These are phyloP conservation scores for Candida piceae DNA, from an alignment of 805 yeast species.

Conservation along the genomic window DNA sequence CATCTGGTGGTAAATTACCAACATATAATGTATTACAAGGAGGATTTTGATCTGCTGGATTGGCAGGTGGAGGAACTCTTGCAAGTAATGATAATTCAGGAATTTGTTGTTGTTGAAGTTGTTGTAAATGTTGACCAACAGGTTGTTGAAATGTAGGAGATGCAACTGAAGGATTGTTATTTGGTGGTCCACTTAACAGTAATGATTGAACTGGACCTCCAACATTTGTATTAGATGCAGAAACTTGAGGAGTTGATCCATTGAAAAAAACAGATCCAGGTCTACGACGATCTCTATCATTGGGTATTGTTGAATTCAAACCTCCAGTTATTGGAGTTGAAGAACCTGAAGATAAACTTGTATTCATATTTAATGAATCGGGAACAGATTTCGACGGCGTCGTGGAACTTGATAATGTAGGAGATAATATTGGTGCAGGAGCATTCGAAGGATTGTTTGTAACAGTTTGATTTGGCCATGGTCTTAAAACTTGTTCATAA, in stretches of 20 bases:
- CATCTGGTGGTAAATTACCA: conserved; percentile 96
- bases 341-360: conserved; percentile 12
- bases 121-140: conserved; percentile 17
- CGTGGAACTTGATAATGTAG: conserved; percentile 2
- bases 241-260: conserved; percentile 9
- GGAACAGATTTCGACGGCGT: conserved; percentile 19
- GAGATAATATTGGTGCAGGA: background rate
- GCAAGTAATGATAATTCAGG: conserved; percentile 71
- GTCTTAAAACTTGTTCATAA: conserved; percentile 4
- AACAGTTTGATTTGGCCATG: conserved; percentile 2
- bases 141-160: conserved; percentile 23
- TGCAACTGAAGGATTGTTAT: conserved; percentile 16
- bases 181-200: conserved; percentile 13
- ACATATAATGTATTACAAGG: conserved; percentile 97
- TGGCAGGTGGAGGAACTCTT: conserved; percentile 85
- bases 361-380: conserved; percentile 17
- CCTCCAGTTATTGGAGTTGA: conserved; percentile 20
- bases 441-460: conserved; percentile 9
- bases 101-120: conserved; percentile 22
- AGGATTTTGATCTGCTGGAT: conserved; percentile 98
- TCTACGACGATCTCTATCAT: conserved; percentile 46
- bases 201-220: conserved; percentile 13
- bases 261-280: conserved; percentile 50
- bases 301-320: conserved; percentile 26
- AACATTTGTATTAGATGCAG: conserved; percentile 5